Evolutionary conservation across 352 stramenopile species (phyloP).

Genomic region (Phytophthora sp.): DNA sequence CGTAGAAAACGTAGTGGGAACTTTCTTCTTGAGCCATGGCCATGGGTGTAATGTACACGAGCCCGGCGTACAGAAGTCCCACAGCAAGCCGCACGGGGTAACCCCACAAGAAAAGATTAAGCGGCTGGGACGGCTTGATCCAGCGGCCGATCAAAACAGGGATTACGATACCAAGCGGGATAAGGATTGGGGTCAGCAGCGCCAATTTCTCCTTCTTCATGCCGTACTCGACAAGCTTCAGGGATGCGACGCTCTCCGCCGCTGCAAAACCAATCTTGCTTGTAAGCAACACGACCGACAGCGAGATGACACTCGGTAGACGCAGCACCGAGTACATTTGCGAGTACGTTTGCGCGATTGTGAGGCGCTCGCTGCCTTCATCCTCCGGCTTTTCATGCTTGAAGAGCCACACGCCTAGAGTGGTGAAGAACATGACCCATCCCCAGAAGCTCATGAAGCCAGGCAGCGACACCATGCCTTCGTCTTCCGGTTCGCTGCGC

Average conservation of each 20-base stretch:
- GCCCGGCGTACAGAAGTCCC: constrained; percentile 80
- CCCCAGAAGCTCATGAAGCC: constrained; percentile 95
- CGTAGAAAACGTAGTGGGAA: constrained; percentile 82
- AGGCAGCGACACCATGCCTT: constrained; percentile 86
- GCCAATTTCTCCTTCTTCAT: constrained; percentile 94
- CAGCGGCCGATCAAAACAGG: constrained; percentile 77
- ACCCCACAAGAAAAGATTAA: constrained; percentile 82
- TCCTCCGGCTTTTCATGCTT: constrained; percentile 87
- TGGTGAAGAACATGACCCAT: constrained; percentile 93
- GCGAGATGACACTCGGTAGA: constrained; percentile 85
- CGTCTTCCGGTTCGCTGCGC: constrained; percentile 55
- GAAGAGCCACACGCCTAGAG: constrained; percentile 91
- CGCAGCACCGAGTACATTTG: constrained; percentile 88
- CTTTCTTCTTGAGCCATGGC: constrained; percentile 81
- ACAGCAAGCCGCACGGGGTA: constrained; percentile 88
- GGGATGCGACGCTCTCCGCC: constrained; percentile 88
- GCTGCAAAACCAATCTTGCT: constrained; percentile 93
- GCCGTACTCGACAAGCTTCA: constrained; percentile 94
- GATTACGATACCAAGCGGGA: constrained; percentile 90
- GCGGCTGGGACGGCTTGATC: constrained; percentile 73
- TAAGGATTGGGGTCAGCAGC: constrained; percentile 85
- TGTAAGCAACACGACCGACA: constrained; percentile 92
- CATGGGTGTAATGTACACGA: constrained; percentile 83
- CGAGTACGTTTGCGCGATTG: constrained; percentile 89
- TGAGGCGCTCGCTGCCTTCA: constrained; percentile 68